Base-by-base conservation (phyloP, 139 green algal genomes). In the Picocystis salinarum region DNA sequence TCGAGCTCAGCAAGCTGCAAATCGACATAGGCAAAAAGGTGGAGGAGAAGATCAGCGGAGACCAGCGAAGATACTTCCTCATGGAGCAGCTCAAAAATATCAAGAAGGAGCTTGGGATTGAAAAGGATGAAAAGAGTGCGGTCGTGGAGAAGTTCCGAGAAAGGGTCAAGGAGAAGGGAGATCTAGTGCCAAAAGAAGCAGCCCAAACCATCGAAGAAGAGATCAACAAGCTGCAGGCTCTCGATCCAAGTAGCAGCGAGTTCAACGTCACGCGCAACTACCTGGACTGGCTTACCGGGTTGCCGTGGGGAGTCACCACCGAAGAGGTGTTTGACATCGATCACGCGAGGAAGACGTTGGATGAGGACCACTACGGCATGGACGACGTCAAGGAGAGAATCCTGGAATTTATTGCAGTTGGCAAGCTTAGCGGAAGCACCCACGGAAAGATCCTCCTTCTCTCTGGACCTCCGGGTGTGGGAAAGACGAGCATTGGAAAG, bases 191-290 rank as follows among this genome's bases (percentile, higher is more conserved):
- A n/a, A n/a, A n/a, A n/a, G n/a, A n/a, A n/a, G n/a, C n/a, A n/a
- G n/a, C n/a, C n/a, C 28, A 40, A 23, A 75, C 79, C 15, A 77
- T 96, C 11, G 69, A 85, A 33, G 83, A 95, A 45, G 85, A 96
- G 62, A 48, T 96, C 42, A 58, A 70, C 28, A 93, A 93, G 71
- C 74, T 96, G 28, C 46, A 42, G 28, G 62, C 63, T 11, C 74
- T 97, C 30, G 86, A 97, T 57, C 69, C 76, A 0, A 71, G 70
- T 39, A 82, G 63, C 17, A 73, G 62, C 7, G 87, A 97, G 74
- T 97, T 95, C 74, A 93, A 90, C 54, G 75, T 97, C 20, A 91
- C 80, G 1, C 71, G 83, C 51, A 94, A 79, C 59, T 95, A 96
- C 69, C 73, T 93, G 44, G 85, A 96, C 46, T 96, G 85, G 85